Evolutionary conservation across 176 grass and related monocot species (phyloP), one percentile per base, ranked within the genome.

Genomic region (Luzula sylvatica): DNA sequence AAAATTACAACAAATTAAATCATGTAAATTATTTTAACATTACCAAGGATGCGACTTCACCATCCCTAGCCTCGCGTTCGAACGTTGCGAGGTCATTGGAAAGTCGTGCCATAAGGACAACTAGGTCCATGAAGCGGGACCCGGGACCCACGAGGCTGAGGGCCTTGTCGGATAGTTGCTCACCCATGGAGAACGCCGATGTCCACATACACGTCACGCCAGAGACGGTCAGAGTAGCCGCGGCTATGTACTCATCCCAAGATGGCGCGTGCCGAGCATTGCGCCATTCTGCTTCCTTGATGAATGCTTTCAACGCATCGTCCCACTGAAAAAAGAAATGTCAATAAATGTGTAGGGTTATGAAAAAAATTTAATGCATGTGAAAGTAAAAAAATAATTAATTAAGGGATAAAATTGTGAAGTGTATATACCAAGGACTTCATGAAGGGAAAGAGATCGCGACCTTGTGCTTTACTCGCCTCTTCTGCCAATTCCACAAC

Each of bases 261-360:
- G 27, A 16, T 5, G 55, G 55, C 5, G 38, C 27, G 28, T 59
- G 13, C 26, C 27, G 3, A 13, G 22, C 40, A n/a, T 17, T 42
- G 19, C 55, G 22, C 55, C 55, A 59, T 40, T 59, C 26, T 7
- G 23, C 55, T 11, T 59, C 55, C 3, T 39, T 59, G 9, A 0
- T 8, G 11, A 59, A 27, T 17, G 24, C 26, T 3, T 15, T 18
- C 26, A 59, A 35, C 26, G 18, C 26, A 40, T 42, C 12, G 1
- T 59, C 55, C 55, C 55, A 59, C 55, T 59, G 26, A 41, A 11
- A 58, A 12, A 35, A 58, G 12, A 22, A 2, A 54, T 46, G 41
- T 15, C 41, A 12, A 46, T 46, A 46, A 46, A 46, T 46, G 41
- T 1, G 41, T 15, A n/a, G n/a, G n/a, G n/a, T n/a, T 51, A 51